Evolutionary conservation across 805 yeast species (phyloP).

Genomic region (Candida rishiriensis): DNA sequence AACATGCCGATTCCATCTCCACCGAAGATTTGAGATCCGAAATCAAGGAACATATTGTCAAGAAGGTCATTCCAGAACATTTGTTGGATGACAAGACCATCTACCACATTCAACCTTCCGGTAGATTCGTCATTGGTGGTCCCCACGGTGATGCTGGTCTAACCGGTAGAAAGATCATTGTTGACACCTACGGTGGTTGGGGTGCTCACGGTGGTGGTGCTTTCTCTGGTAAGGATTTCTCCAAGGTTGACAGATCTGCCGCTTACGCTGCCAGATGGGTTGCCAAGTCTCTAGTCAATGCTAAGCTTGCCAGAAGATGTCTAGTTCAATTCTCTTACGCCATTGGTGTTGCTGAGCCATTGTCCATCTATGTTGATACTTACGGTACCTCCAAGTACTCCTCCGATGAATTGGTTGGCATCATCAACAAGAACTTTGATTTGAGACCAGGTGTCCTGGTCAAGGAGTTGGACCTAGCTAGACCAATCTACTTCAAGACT

Average conservation of each 20-base stretch:
- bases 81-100: slow-evolving; percentile 91
- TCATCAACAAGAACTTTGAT: slow-evolving; percentile 92
- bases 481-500: slow-evolving; percentile 98
- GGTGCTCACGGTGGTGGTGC: slow-evolving; percentile 99
- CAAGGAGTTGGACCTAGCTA: slow-evolving; percentile 92
- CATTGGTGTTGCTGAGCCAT: slow-evolving; percentile 99
- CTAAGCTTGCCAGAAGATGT: slow-evolving; percentile 95
- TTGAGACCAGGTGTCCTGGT: slow-evolving; percentile 99
- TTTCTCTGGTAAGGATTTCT: slow-evolving; percentile 99
- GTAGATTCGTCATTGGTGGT: slow-evolving; percentile 99
- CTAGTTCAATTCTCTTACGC: slow-evolving; percentile 99
- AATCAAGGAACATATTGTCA: slow-evolving; percentile 73
- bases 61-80: slow-evolving; percentile 88
- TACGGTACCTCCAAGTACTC: slow-evolving; percentile 95
- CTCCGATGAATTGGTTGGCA: slow-evolving; percentile 84
- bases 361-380: slow-evolving; percentile 94
- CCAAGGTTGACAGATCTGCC: slow-evolving; percentile 99
- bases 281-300: slow-evolving; percentile 94
- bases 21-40: slow-evolving; percentile 87
- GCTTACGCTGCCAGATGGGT: slow-evolving; percentile 99
- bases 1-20: slow-evolving; percentile 93
- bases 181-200: slow-evolving; percentile 99
- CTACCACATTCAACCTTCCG: slow-evolving; percentile 99
- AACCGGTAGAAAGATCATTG: slow-evolving; percentile 99
- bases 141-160: slow-evolving; percentile 99